Conservation (phyloP, 2,329 filamentous ascomycete genomes). For the Lachnellula occidentalis region DNA sequence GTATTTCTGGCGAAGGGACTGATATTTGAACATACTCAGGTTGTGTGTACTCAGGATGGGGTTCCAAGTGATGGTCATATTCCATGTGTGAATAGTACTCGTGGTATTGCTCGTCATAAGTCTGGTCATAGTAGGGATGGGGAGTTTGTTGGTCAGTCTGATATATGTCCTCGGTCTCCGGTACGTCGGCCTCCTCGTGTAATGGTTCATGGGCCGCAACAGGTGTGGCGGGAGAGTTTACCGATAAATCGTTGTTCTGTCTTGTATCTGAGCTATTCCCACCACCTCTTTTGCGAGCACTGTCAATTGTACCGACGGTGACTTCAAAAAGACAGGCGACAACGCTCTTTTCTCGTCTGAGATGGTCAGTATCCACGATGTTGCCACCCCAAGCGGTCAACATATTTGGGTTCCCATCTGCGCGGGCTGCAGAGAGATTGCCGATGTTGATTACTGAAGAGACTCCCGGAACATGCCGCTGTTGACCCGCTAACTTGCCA, state of each 20-base stretch:
- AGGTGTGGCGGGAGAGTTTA: conserved; percentile 14
- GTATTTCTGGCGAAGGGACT: conserved; percentile 54
- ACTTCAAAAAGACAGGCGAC: conserved; percentile 82
- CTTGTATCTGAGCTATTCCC: conserved; percentile 16
- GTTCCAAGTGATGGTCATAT: conserved; percentile 28
- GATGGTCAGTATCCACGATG: conserved; percentile 80
- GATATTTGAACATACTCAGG: conserved; percentile 40
- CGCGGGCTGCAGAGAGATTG: conserved; percentile 13
- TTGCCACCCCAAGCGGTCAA: conserved; percentile 55
- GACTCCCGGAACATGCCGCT: conserved; percentile 33
- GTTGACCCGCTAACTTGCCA: conserved; percentile 71
- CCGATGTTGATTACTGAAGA: conserved; percentile 24
- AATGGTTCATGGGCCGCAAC: conserved; percentile 16
- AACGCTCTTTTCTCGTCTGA: conserved; percentile 87
- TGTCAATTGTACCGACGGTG: conserved; percentile 80
- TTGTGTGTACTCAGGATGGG: conserved; percentile 32
- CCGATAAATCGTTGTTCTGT: conserved; percentile 15
- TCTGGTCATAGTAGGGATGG: conserved; percentile 31
- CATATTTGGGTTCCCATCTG: conserved; percentile 40
- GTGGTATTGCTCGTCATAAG: conserved; percentile 25
- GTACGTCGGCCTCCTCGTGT: conserved; percentile 17
- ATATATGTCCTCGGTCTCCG: conserved; percentile 3
- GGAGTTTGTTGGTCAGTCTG: conserved; percentile 13
- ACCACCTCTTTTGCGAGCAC: conserved; percentile 34
- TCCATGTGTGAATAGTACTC: conserved; percentile 16